phyloP scores from a whole-genome alignment of 2,329 filamentous ascomycete species.

The Colletotrichum agaves region DNA sequence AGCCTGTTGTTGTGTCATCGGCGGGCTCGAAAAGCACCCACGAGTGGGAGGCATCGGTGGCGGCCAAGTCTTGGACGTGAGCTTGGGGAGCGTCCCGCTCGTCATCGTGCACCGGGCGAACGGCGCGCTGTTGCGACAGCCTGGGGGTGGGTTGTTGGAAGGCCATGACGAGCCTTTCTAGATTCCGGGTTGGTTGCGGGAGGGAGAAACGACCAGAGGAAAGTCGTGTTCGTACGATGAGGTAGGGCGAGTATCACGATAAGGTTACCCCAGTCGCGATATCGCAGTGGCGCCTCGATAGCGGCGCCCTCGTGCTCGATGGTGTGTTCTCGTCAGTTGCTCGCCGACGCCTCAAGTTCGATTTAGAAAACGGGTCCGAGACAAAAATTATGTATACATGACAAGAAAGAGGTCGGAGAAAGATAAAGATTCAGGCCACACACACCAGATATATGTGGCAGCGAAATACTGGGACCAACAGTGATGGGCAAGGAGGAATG shows the following conservation, averaged over 20 bases:
- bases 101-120: constrained; percentile 54
- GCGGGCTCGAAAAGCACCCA: constrained; percentile 95
- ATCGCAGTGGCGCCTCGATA: constrained; percentile 30
- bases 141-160: constrained; percentile 70
- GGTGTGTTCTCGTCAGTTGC: constrained; percentile 14
- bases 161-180: constrained; percentile 55
- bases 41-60: constrained; percentile 76
- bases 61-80: constrained; percentile 29
- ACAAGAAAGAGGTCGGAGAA: not conserved
- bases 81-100: constrained; percentile 48
- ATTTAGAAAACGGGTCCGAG: not conserved
- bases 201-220: constrained; percentile 16
- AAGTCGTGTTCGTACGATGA: constrained; percentile 25
- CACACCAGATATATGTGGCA: constrained; percentile 36
- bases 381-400: constrained; percentile 2
- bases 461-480: constrained; percentile 34
- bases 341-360: constrained; percentile 15
- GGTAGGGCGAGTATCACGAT: constrained; percentile 25
- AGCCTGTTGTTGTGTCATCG: constrained; percentile 67
- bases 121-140: constrained; percentile 57
- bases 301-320: constrained; percentile 14
- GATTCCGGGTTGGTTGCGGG: constrained; percentile 13
- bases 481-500: constrained; percentile 32
- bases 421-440: constrained; percentile 22
- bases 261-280: constrained; percentile 28